Percentiles rank a stretch among this genome's conserved stretches.
Evolutionary conservation across 176 grass and related monocot species (phyloP).

Genomic region (Aegilops longissima): DNA sequence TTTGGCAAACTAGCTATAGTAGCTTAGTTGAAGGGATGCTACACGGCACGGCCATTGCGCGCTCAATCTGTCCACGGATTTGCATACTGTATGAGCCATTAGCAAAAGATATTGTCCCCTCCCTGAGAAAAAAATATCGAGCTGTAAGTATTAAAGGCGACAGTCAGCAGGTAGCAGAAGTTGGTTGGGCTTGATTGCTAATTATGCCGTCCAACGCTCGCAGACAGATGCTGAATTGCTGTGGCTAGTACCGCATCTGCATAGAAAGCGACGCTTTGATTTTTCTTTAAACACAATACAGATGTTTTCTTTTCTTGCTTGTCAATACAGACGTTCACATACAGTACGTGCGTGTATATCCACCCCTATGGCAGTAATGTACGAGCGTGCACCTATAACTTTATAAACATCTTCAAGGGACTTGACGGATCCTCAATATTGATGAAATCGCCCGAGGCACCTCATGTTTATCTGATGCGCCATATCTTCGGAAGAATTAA

Average conservation of each 20-base stretch:
- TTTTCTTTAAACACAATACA: background rate
- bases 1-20: too few relatives aligned
- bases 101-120: background rate
- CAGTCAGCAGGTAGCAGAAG: constrained; percentile 8
- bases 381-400: too few relatives aligned
- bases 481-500: too few relatives aligned
- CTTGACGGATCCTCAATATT: too few relatives aligned
- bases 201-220: background rate
- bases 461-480: too few relatives aligned
- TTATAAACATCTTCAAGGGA: too few relatives aligned
- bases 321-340: too few relatives aligned
- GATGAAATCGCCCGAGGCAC: too few relatives aligned
- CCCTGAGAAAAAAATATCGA: background rate
- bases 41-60: background rate
- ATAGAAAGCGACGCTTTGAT: background rate
- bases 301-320: too few relatives aligned
- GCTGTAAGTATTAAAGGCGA: background rate
- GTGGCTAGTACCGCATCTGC: background rate
- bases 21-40: too few relatives aligned
- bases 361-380: too few relatives aligned
- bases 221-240: background rate
- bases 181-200: constrained; percentile 19
- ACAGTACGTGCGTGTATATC: too few relatives aligned
- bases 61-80: background rate
- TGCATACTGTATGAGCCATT: background rate